phyloP scores from a whole-genome alignment of 1,284 basidiomycete species.

The Cerrena zonata region DNA sequence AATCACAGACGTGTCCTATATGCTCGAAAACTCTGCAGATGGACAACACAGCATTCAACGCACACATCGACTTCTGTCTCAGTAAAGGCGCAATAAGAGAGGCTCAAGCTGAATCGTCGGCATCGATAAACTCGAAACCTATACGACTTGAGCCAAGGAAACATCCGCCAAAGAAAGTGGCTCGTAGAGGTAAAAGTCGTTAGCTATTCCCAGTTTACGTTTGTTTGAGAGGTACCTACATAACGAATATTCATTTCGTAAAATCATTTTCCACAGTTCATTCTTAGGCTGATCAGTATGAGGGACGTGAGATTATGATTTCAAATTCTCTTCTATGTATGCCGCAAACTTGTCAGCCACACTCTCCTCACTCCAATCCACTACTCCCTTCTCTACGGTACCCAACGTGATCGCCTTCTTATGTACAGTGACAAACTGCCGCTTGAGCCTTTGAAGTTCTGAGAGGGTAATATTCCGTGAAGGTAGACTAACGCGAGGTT shows the following conservation, averaged over 20 bases:
- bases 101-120: conserved; percentile 40
- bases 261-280: too few species aligned
- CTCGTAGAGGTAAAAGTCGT: background rate
- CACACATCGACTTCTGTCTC: conserved; percentile 73
- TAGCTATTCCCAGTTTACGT: too few species aligned
- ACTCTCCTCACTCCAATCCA: conserved; percentile 72
- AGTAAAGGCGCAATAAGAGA: conserved; percentile 64
- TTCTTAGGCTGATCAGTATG: too few species aligned
- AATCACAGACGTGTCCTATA: conserved; percentile 51
- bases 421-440: conserved; percentile 83
- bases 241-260: too few species aligned
- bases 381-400: conserved; percentile 70
- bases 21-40: conserved; percentile 51
- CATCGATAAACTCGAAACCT: background rate
- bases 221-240: too few species aligned
- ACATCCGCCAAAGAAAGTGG: background rate
- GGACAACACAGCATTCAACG: conserved; percentile 65
- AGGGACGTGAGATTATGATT: too few species aligned
- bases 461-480: conserved; percentile 69
- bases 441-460: conserved; percentile 80
- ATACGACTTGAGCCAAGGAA: background rate
- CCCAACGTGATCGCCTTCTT: conserved; percentile 83
- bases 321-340: conserved; percentile 74
- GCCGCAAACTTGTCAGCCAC: conserved; percentile 70
- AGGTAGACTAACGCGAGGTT: conserved; percentile 51